These are phyloP conservation scores for Ganoderma resinaceum DNA, from an alignment of 1,284 basidiomycete genomes.

Conservation along the genomic window DNA sequence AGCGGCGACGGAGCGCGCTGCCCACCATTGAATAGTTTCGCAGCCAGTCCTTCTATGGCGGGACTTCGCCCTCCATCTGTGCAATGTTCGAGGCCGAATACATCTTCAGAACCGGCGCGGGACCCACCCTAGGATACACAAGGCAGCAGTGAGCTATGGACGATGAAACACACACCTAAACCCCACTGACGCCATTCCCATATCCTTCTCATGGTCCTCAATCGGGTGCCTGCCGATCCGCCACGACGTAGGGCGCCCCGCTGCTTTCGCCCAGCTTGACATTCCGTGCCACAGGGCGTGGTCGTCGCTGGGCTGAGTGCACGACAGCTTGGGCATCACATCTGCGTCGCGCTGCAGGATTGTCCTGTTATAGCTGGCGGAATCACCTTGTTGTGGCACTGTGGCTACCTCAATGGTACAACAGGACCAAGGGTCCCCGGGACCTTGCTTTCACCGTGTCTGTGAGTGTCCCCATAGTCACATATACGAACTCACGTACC, in stretches of 20 bases:
- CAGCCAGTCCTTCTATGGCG: background rate
- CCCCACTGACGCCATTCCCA: background rate
- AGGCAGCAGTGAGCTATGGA: background rate
- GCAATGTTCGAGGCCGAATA: background rate
- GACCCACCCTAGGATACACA: background rate
- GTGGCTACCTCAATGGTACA: background rate
- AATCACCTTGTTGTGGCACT: background rate
- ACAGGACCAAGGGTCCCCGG: conserved; percentile 1
- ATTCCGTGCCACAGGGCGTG: background rate
- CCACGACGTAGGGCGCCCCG: background rate
- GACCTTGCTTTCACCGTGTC: background rate
- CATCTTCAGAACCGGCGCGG: background rate
- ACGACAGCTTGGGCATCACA: background rate
- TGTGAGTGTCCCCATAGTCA: background rate
- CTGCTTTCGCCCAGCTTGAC: background rate
- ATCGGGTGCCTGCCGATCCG: conserved; percentile 2
- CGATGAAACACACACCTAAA: background rate
- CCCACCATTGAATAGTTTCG: background rate
- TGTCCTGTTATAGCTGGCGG: conserved; percentile 1
- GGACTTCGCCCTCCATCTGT: background rate
- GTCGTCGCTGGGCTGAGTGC: background rate
- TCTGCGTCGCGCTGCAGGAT: background rate
- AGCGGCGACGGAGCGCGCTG: background rate
- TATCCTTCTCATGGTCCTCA: conserved; percentile 1
- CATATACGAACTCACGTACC: background rate